These are phyloP conservation scores for Penicillium nordicum DNA, from an alignment of 2,329 filamentous ascomycete species.

Conservation along the genomic window DNA sequence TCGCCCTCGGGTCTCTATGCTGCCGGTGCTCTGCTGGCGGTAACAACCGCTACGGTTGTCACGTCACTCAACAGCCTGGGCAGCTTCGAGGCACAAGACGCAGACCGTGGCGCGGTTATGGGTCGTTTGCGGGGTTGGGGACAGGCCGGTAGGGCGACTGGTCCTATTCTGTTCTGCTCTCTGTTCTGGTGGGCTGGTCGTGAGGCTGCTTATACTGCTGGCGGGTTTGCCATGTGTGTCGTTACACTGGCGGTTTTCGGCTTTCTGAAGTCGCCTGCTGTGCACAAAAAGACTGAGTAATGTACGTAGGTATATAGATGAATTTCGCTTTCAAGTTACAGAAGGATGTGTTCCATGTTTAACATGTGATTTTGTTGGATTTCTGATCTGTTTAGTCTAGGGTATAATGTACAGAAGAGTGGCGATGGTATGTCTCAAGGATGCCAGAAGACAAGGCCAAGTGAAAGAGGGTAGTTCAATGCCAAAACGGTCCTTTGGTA, in stretches of 20 bases:
- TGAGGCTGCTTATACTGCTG: slow-evolving; percentile 77
- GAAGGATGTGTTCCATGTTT: neutral
- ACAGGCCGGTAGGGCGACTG: slow-evolving; percentile 81
- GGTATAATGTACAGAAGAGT: slow-evolving; percentile 16
- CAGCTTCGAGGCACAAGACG: slow-evolving; percentile 78
- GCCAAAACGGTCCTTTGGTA: neutral
- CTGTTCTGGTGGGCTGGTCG: slow-evolving; percentile 98
- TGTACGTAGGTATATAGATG: neutral
- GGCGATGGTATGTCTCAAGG: slow-evolving; percentile 8
- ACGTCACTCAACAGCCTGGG: slow-evolving; percentile 88
- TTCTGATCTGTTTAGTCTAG: neutral
- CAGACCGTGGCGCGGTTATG: slow-evolving; percentile 80
- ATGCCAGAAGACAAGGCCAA: neutral
- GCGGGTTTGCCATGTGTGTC: slow-evolving; percentile 72
- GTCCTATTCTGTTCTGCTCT: slow-evolving; percentile 86
- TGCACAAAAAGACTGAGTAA: slow-evolving; percentile 5
- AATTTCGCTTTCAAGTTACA: neutral
- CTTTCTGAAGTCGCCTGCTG: slow-evolving; percentile 62
- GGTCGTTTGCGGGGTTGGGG: slow-evolving; percentile 77
- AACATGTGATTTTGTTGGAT: neutral
- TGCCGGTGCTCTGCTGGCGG: slow-evolving; percentile 77
- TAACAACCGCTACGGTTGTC: slow-evolving; percentile 92
- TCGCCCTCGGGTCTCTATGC: slow-evolving; percentile 70
- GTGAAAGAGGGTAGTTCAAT: neutral
- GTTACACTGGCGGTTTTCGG: slow-evolving; percentile 70